phyloP scores from a whole-genome alignment of 495 filamentous ascomycete species.

The Podospora fimiseda region DNA sequence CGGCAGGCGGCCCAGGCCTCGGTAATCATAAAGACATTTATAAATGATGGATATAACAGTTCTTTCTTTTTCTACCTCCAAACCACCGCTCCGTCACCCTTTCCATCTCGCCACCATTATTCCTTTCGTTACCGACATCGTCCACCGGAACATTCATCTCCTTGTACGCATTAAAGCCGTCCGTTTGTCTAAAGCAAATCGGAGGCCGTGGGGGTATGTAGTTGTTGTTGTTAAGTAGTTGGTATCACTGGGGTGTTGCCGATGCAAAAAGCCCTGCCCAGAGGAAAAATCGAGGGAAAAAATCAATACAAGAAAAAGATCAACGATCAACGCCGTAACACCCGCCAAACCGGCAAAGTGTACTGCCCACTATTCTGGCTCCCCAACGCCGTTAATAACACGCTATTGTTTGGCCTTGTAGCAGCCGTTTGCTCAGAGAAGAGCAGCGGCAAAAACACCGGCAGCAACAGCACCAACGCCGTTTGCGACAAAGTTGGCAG shows the following conservation, averaged over 20 bases:
- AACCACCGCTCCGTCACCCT: not conserved
- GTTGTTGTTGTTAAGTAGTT: conserved; percentile 5
- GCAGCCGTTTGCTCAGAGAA: conserved; percentile 18
- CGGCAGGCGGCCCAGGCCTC: too few species aligned
- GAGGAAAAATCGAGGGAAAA: conserved; percentile 17
- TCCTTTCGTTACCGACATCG: conserved; percentile 17
- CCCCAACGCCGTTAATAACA: too few species aligned
- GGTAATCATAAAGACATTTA: not conserved
- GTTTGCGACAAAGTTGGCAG: conserved; percentile 26
- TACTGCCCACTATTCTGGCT: not conserved
- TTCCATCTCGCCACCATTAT: not conserved
- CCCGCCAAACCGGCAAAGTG: not conserved
- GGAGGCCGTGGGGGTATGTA: conserved; percentile 18
- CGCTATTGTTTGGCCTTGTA: too few species aligned
- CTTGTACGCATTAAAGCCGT: conserved; percentile 20
- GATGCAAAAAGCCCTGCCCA: conserved; percentile 21
- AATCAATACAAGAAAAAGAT: conserved; percentile 29
- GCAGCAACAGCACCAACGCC: conserved; percentile 26
- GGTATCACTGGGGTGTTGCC: conserved; percentile 8
- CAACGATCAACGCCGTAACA: conserved; percentile 17
- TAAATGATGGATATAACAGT: not conserved
- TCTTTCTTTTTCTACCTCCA: conserved; percentile 1
- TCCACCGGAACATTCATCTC: conserved; percentile 20
- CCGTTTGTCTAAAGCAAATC: conserved; percentile 1
- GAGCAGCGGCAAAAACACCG: conserved; percentile 29